Percentiles rank a stretch among this genome's conserved stretches.
These are phyloP conservation scores for Ustilago shanxiensis DNA, from an alignment of 1,284 basidiomycete species.

Conservation along the genomic window DNA sequence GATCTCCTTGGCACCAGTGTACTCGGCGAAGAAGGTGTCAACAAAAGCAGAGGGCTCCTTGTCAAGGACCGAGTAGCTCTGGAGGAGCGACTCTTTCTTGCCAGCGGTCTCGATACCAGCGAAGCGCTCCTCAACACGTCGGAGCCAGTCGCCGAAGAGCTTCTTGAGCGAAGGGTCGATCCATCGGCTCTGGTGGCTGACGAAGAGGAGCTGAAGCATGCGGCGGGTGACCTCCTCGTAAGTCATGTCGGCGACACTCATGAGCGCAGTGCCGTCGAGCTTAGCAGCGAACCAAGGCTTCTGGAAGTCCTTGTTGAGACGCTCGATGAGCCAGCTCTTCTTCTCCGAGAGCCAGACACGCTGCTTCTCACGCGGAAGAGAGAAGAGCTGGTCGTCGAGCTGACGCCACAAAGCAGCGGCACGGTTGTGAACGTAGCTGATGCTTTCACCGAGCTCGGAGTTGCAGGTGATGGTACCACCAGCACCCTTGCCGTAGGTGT, in stretches of 20 bases:
- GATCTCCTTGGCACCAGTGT: conserved; percentile 84
- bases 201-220: conserved; percentile 93
- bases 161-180: conserved; percentile 93
- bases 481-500: conserved; percentile 86
- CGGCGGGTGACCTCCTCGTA: conserved; percentile 95
- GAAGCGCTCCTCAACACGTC: conserved; percentile 88
- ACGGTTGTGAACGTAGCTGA: conserved; percentile 90
- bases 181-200: conserved; percentile 91
- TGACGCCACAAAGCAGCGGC: conserved; percentile 98
- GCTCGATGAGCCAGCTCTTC: conserved; percentile 87
- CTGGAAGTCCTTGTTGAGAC: conserved; percentile 93
- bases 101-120: conserved; percentile 61
- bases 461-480: conserved; percentile 96
- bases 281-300: conserved; percentile 74
- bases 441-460: conserved; percentile 97
- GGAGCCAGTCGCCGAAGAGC: conserved; percentile 94
- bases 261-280: conserved; percentile 75
- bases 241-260: conserved; percentile 94
- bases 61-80: conserved; percentile 87
- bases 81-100: conserved; percentile 71
- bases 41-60: conserved; percentile 81
- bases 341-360: conserved; percentile 86
- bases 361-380: conserved; percentile 93
- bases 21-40: conserved; percentile 83
- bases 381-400: conserved; percentile 91